Evolutionary conservation across 2,329 filamentous ascomycete genomes (phyloP).

Genomic region (Colletotrichum agaves): DNA sequence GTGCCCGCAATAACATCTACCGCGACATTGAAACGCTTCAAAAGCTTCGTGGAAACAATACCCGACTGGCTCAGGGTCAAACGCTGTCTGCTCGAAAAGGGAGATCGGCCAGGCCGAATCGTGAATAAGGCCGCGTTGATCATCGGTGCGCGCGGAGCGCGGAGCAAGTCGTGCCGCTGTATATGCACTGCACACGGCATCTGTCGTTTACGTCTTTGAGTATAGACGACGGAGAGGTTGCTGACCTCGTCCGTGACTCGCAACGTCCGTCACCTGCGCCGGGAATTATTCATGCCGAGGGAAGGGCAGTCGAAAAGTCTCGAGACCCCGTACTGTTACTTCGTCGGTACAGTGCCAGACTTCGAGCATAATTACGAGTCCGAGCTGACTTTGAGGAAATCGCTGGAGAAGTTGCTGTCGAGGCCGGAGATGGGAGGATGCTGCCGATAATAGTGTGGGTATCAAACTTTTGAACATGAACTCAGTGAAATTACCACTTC

Average conservation of each 20-base stretch:
- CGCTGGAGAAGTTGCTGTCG: constrained; percentile 45
- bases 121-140: constrained; percentile 46
- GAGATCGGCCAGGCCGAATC: constrained; percentile 32
- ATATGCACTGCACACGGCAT: constrained; percentile 46
- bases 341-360: constrained; percentile 53
- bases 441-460: constrained; percentile 44
- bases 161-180: constrained; percentile 54
- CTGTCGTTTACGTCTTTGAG: constrained; percentile 50
- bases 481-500: too few species aligned
- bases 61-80: constrained; percentile 56
- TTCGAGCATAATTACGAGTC: constrained; percentile 44
- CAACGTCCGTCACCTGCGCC: constrained; percentile 37
- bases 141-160: constrained; percentile 54
- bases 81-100: constrained; percentile 45
- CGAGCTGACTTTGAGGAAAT: constrained; percentile 43
- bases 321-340: constrained; percentile 45
- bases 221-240: constrained; percentile 46
- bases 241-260: constrained; percentile 43
- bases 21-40: constrained; percentile 39
- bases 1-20: constrained; percentile 52
- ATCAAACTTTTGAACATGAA: constrained; percentile 45
- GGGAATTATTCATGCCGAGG: constrained; percentile 45
- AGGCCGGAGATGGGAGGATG: constrained; percentile 43
- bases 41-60: constrained; percentile 52
- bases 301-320: constrained; percentile 41